Base-by-base conservation (phyloP, 2,329 filamentous ascomycete genomes). In the Clonostachys solani region DNA sequence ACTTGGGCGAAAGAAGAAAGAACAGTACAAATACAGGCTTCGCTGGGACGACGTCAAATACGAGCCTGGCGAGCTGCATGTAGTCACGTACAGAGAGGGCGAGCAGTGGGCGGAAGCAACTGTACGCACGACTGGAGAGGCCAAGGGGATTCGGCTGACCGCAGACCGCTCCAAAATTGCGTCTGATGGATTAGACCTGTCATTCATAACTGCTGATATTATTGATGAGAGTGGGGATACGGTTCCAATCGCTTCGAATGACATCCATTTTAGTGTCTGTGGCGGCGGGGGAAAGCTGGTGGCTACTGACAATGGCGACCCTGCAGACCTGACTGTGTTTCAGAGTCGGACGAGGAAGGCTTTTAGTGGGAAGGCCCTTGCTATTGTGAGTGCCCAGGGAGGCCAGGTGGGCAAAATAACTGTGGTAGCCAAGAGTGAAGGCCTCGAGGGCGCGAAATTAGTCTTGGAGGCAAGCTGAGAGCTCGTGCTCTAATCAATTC, bases 31-130 rank as follows among this genome's bases (percentile, higher is more conserved):
- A n/a, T 79, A 77, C 52, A 70, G 76, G 16, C 72, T 80, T 53
- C 69, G 77, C 4, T 80, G 75, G 76, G 74, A 80, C 52, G 58
- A 73, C 3, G 67, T 79, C 2, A 57, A 59, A 2, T 80, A 80
- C 52, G 50, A 67, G 38, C 61, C 75, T 0, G 77, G 77, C 7
- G 65, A 75, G 42, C 49, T 80, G 18, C 57, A 54, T 17, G 76
- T 78, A 2, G 66, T 73, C 2, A 61, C 72, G 1, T 79, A 72
- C 56, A 77, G 74, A 57, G 59, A 68, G 35, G 75, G 74, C 3
- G 53, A 57, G 18, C 52, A 62, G 42, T 80, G 77, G 77, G 74
- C 73, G 2, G 60, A 57, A 2, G 67, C 66, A 12, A 66, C 62
- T 0, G 63, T 66, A 40, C 53, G 53, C 23, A 80, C 75, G 0